Evolutionary conservation across 2,329 filamentous ascomycete species (phyloP), one percentile per base, ranked within the genome.

Genomic region (Diaporthe citriasiana): DNA sequence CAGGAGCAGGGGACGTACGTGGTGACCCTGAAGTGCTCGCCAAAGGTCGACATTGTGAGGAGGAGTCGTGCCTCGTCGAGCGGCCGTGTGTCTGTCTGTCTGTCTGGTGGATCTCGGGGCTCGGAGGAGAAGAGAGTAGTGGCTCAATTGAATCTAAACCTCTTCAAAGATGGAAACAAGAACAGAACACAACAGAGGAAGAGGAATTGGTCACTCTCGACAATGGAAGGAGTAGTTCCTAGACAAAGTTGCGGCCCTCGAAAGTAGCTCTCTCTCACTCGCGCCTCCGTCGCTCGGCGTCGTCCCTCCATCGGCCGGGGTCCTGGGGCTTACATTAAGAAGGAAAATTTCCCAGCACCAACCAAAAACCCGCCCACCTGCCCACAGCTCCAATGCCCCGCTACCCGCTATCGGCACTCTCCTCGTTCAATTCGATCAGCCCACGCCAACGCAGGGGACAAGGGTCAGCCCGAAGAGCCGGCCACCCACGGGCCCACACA

Each of bases 11-110:
- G 27, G 50, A 85, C 91, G 78, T 89, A 95, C 91, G 94, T 97
- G 77, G 94, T 95, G 78, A 97, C 94, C 79, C 89, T 89, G 85
- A 97, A 97, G 83, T 92, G 89, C 68, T 93, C 87, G 79, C 95
- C 95, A 84, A 97, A 98, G 72, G 94, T 96, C 79, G 95, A 98
- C 94, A 97, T 97, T 77, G 75, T 88, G 83, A 72, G 72, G 73
- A 56, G 73, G 27, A n/a, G n/a, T n/a, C n/a, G 40, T 42, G 40
- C 40, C 12, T 42, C 40, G 40, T 15, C 40, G 12, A 42, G 17
- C 40, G 15, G 40, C 40, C n/a, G n/a, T n/a, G n/a, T n/a, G n/a
- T n/a, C n/a, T n/a, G n/a, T n/a, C n/a, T n/a, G n/a, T 42, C 1
- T 42, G 12, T 42, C 40, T 19, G 45, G 33, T 30, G 56, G 22